Percentiles rank a stretch among this genome's conserved stretches.
Conservation (phyloP, 1,284 basidiomycete species). For the Leccinum subspadiceum region DNA sequence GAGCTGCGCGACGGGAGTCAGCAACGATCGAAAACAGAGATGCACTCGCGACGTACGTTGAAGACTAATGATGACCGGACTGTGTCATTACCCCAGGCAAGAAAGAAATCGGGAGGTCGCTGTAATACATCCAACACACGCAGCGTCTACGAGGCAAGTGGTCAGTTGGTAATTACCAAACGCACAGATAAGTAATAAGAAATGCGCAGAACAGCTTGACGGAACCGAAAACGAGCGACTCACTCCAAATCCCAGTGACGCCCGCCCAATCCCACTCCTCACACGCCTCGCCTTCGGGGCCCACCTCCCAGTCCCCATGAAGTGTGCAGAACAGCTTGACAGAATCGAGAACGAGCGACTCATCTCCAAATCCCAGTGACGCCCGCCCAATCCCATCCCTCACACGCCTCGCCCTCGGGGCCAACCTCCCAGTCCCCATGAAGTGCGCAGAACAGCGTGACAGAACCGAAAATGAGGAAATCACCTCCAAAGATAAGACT, state of each 20-base stretch:
- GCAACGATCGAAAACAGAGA: not conserved
- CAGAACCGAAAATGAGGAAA: too few relatives aligned
- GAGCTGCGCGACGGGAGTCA: slow-evolving; percentile 18
- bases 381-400: too few relatives aligned
- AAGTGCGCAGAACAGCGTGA: too few relatives aligned
- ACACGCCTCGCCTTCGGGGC: slow-evolving; percentile 18
- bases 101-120: not conserved
- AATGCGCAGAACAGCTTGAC: not conserved
- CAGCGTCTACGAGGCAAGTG: slow-evolving; percentile 40
- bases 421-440: slow-evolving; percentile 17
- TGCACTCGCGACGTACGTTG: slow-evolving; percentile 16
- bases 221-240: slow-evolving; percentile 9
- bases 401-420: slow-evolving; percentile 15
- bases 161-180: slow-evolving; percentile 7
- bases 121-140: slow-evolving; percentile 60
- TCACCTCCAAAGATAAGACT: too few relatives aligned
- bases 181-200: too few relatives aligned
- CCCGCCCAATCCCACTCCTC: too few relatives aligned
- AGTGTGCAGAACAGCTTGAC: too few relatives aligned
- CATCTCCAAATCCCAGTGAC: slow-evolving; percentile 43
- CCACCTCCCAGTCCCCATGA: slow-evolving; percentile 14
- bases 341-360: slow-evolving; percentile 8
- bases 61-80: slow-evolving; percentile 12
- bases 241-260: slow-evolving; percentile 47
- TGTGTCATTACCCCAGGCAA: not conserved